Percentiles rank a stretch among this genome's conserved stretches.
phyloP scores from a whole-genome alignment of 2,329 filamentous ascomycete genomes.

The Paecilomyces variotii region DNA sequence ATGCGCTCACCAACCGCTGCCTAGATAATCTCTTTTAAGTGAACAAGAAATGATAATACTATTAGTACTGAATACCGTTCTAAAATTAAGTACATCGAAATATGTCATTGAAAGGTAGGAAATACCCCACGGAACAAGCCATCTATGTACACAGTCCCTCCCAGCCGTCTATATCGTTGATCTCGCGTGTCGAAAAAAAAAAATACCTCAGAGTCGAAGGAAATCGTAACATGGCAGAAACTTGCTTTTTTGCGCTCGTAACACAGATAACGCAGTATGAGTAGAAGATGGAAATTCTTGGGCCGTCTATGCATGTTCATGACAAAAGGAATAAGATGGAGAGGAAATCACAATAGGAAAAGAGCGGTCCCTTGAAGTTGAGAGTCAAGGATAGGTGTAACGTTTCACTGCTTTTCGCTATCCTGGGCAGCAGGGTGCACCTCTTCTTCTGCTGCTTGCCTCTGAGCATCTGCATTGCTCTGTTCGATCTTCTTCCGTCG shows the following conservation, averaged over 20 bases:
- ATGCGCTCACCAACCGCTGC: neutral
- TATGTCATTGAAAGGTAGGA: neutral
- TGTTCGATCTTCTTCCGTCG: constrained; percentile 22
- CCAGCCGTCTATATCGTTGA: neutral
- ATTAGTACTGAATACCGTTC: neutral
- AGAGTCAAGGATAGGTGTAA: neutral
- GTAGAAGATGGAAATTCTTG: neutral
- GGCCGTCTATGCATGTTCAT: neutral
- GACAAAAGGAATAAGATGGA: neutral
- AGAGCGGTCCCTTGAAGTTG: neutral
- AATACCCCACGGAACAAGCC: neutral
- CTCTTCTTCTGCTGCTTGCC: neutral
- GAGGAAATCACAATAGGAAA: neutral
- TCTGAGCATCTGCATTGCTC: neutral
- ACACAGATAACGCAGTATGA: neutral
- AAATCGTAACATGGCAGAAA: neutral
- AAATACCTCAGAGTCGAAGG: neutral
- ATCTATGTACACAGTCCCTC: neutral
- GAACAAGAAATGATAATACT: no score
- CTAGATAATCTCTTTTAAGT: no score
- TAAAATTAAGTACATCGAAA: neutral
- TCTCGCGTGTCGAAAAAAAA: neutral
- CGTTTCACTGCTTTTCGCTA: neutral
- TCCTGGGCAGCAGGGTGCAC: neutral
- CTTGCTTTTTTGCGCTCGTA: neutral